A percentile compares a stretch with the other conserved stretches of the same genome.
phyloP scores from a whole-genome alignment of 2,329 filamentous ascomycete genomes.

The Claviceps sp. region DNA sequence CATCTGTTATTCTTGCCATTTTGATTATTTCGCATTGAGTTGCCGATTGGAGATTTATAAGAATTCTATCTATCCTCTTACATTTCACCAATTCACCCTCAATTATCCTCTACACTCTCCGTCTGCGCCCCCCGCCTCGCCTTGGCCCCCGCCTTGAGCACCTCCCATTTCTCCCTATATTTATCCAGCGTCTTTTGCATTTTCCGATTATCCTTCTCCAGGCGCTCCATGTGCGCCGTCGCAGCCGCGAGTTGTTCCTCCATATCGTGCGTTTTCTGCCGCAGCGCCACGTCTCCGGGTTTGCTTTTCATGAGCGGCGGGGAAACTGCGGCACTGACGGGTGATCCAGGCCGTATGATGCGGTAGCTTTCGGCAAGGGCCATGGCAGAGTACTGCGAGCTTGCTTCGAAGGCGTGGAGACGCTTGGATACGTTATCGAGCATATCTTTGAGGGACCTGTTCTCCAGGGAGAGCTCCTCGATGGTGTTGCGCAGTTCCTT shows the following conservation, averaged over 20 bases:
- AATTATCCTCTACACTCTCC: slow-evolving; percentile 22
- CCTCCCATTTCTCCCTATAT: slow-evolving; percentile 48
- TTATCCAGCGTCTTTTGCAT: slow-evolving; percentile 42
- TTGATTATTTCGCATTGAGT: no score
- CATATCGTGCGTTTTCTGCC: slow-evolving; percentile 45
- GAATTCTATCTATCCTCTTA: no score
- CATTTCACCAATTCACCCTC: neutral
- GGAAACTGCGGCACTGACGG: slow-evolving; percentile 13
- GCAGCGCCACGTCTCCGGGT: slow-evolving; percentile 23
- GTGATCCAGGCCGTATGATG: slow-evolving; percentile 45
- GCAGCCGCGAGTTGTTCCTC: slow-evolving; percentile 50
- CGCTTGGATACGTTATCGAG: slow-evolving; percentile 77
- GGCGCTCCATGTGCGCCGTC: slow-evolving; percentile 47
- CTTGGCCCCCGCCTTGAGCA: slow-evolving; percentile 47
- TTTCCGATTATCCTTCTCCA: slow-evolving; percentile 49
- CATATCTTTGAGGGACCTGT: slow-evolving; percentile 69
- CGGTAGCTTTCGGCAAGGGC: slow-evolving; percentile 73
- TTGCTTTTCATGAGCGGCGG: slow-evolving; percentile 14
- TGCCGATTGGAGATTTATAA: no score
- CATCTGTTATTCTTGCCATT: no score
- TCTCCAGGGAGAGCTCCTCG: slow-evolving; percentile 83
- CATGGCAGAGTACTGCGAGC: slow-evolving; percentile 74
- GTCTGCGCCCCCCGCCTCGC: slow-evolving; percentile 29
- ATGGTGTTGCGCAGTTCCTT: slow-evolving; percentile 50
- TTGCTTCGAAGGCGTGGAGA: slow-evolving; percentile 86